These are phyloP conservation scores for Exobasidium rhododendri DNA, from an alignment of 1,284 basidiomycete species.

Conservation along the genomic window DNA sequence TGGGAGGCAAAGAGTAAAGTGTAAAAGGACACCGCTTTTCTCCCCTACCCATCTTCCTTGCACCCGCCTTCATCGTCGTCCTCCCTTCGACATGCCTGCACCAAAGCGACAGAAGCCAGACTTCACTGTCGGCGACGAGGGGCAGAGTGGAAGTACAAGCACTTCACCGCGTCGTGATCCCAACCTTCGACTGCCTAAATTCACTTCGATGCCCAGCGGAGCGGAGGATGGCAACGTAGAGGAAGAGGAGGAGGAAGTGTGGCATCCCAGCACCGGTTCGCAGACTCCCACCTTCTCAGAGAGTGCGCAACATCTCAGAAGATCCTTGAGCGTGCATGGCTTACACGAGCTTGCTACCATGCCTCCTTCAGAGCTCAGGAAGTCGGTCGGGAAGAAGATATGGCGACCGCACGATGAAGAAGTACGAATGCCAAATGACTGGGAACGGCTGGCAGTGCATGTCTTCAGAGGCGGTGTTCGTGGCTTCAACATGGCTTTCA, in stretches of 20 bases:
- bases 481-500: constrained; percentile 46
- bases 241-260: constrained; percentile 28
- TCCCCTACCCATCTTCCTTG: too few relatives aligned
- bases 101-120: not conserved
- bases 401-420: constrained; percentile 52
- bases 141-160: not conserved
- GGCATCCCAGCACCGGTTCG: constrained; percentile 28
- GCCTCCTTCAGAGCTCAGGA: constrained; percentile 38
- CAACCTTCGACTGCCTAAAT: constrained; percentile 7
- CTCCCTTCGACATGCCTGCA: not conserved
- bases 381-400: constrained; percentile 43
- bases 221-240: constrained; percentile 18
- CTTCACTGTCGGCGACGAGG: constrained; percentile 5
- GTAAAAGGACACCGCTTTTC: too few relatives aligned
- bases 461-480: constrained; percentile 43
- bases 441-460: constrained; percentile 50
- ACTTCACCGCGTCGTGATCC: constrained; percentile 2
- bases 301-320: constrained; percentile 43
- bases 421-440: constrained; percentile 43
- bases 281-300: constrained; percentile 50
- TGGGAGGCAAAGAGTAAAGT: too few relatives aligned
- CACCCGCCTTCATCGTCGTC: too few relatives aligned
- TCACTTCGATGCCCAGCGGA: constrained; percentile 5
- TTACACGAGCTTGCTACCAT: constrained; percentile 46
- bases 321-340: constrained; percentile 40